Base-by-base conservation (phyloP, 306 rosid species). In the Lithocarpus polystachyus region DNA sequence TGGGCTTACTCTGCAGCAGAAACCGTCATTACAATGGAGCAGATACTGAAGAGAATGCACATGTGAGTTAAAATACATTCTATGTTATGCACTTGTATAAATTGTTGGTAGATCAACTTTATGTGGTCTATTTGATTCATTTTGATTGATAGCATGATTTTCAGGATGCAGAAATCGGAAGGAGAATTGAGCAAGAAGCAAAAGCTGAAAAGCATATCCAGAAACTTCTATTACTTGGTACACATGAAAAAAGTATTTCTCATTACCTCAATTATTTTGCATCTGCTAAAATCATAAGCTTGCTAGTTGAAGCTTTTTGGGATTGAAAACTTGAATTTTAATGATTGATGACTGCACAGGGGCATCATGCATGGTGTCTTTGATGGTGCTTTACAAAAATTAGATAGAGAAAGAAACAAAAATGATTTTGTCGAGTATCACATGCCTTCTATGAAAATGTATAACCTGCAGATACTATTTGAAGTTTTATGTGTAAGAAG, bases 1-100 rank as follows among this genome's bases (percentile, higher is more conserved):
- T 96, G 99, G 99, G 99, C 56, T 88, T 83, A 82, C 93, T 96
- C 79, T 96, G 99, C 88, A 91, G 99, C 88, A 91, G 87, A 87
- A 91, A 77, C 78, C 92, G 87, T 53, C 92, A 86, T 24, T 87
- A 82, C 86, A 88, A 87, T 75, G 91, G 89, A 79, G 89, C 91
- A 18, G 92, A 91, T 23, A 68, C 81, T 31, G 97, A 96, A 88
- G 99, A 93, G 84, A 90, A 86, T 75, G 93, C 87, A 40, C 98
- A 96, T 89, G 99, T 95, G 79, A 68, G 19, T 81, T 57, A 29
- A 61, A 65, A 68, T 59, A 40, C 59, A 22, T 53, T 5, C 33
- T 71, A 45, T 6, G 12, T 28, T 68, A 18, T 56, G 56, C 77
- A 23, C 11, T 35, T 56, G 43, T 15, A 24, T n/a, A 33, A 56